phyloP scores from a whole-genome alignment of 2,329 filamentous ascomycete genomes.

The Fusarium sp. region DNA sequence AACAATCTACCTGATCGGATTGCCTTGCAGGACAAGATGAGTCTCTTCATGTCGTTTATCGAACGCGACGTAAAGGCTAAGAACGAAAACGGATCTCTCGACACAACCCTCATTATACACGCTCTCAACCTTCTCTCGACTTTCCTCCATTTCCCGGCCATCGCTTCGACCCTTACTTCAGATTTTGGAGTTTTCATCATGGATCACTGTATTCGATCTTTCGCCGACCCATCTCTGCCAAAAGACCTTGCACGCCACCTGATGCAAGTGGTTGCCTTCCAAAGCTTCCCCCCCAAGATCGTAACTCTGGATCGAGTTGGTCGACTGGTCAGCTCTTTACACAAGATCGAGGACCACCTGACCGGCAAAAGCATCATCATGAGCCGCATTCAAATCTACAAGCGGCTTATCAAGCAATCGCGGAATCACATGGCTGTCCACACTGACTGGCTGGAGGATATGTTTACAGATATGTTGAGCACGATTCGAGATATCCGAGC shows the following conservation, averaged over 20 bases:
- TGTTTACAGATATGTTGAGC: slow-evolving; percentile 86
- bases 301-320: slow-evolving; percentile 79
- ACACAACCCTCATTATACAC: slow-evolving; percentile 80
- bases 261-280: slow-evolving; percentile 83
- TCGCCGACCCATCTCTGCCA: slow-evolving; percentile 75
- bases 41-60: slow-evolving; percentile 83
- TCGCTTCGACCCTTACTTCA: slow-evolving; percentile 76
- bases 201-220: slow-evolving; percentile 80
- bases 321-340: slow-evolving; percentile 76
- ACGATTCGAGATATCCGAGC: slow-evolving; percentile 79
- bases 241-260: slow-evolving; percentile 85
- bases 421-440: slow-evolving; percentile 77
- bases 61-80: slow-evolving; percentile 81
- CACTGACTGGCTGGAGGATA: slow-evolving; percentile 82
- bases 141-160: slow-evolving; percentile 79
- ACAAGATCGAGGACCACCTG: slow-evolving; percentile 78
- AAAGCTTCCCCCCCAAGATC: slow-evolving; percentile 80
- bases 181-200: slow-evolving; percentile 86
- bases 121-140: slow-evolving; percentile 82
- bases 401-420: slow-evolving; percentile 78
- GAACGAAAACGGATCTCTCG: slow-evolving; percentile 65
- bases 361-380: slow-evolving; percentile 85
- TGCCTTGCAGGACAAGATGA: slow-evolving; percentile 80
- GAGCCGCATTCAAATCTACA: slow-evolving; percentile 83
- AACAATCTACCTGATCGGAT: slow-evolving; percentile 83